Conservation (phyloP, 441 rosid species). For the Populus hybrid region DNA sequence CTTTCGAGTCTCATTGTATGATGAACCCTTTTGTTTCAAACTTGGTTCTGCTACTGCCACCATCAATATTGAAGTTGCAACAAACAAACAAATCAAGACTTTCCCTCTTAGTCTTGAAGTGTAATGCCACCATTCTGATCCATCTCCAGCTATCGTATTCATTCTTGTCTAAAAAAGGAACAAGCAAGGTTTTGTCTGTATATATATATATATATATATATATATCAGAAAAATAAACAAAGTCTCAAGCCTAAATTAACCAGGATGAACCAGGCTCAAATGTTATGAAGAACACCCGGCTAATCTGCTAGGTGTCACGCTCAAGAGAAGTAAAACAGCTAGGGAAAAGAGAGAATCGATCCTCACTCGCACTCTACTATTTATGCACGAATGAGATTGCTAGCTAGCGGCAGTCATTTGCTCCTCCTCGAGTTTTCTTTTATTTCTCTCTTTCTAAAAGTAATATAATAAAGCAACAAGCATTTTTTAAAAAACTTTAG, state of each 20-base stretch:
- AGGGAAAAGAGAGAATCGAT: neutral
- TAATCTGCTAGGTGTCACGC: neutral
- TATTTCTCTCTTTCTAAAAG: no score
- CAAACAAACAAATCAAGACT: constrained; percentile 23
- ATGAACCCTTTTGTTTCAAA: constrained; percentile 14
- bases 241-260: neutral
- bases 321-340: neutral
- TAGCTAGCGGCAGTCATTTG: neutral
- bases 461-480: neutral
- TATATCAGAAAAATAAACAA: neutral
- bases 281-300: neutral
- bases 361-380: neutral
- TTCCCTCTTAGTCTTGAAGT: constrained; percentile 16
- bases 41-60: constrained; percentile 26
- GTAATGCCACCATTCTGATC: constrained; percentile 17
- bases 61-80: constrained; percentile 20
- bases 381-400: neutral
- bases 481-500: no score
- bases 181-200: no score
- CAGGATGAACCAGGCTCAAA: neutral
- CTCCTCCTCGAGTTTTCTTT: no score
- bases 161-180: neutral
- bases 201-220: neutral
- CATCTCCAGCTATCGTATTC: constrained; percentile 24
- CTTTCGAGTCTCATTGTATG: constrained; percentile 11